Base-by-base conservation (phyloP, 202 grass and related monocot species). In the Panicum hallii region DNA sequence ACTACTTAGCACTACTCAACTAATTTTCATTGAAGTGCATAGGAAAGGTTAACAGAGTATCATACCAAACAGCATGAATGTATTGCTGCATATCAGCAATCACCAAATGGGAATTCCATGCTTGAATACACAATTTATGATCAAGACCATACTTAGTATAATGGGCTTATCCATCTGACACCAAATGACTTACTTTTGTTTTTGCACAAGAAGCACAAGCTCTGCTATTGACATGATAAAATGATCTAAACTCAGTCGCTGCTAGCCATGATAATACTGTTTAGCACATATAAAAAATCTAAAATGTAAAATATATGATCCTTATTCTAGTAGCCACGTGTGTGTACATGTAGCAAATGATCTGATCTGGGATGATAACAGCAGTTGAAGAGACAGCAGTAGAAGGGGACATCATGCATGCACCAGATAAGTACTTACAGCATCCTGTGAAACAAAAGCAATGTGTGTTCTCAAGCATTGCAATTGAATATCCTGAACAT, bases 381-480 rank as follows among this genome's bases (percentile, higher is more conserved):
- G 32, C 70, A 74, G 43, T 38, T 83, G 32, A 74, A 11, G 22
- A 34, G n/a, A 57, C 22, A 22, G 0, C 32, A 76, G 19, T 14
- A 20, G 1, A 53, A 57, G 9, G 16, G 40, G 42, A 52, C 46
- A 72, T 58, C 23, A 46, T 79, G 42, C 23, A 62, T 54, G 13
- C 60, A 79, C 11, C 28, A 40, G 48, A 74, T 36, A 87, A 78
- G 17, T 72, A 82, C 89, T 92, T 88, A 93, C 91, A n/a, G 80
- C 73, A 42, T 97, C 94, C 79, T 97, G 94, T 90, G 90, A 90
- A 85, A 97, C 89, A 74, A 97, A 87, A 61, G 72, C 72, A 66
- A 97, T 83, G 83, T 94, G 87, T 71, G 75, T 90, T 80, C 94
- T 91, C 80, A 97, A 82, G 82, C 91, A 84, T 77, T 67, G 71